Evolutionary conservation across 208 protist species (phyloP).

Genomic region (Crithidia fasciculata): DNA sequence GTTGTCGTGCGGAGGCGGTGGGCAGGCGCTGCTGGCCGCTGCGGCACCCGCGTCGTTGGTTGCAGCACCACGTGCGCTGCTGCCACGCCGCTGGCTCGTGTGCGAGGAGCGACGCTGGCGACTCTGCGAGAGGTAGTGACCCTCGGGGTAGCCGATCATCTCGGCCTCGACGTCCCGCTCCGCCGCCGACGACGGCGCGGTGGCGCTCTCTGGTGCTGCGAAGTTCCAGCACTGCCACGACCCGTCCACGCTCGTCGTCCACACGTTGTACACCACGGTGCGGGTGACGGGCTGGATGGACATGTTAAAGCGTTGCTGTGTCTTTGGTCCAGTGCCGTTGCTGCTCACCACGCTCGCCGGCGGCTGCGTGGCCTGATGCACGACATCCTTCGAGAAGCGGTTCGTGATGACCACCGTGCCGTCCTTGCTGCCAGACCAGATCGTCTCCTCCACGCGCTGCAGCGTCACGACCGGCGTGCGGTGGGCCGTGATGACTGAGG

Average conservation of each 20-base stretch:
- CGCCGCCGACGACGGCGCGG: constrained; percentile 6
- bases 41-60: neutral
- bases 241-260: constrained; percentile 45
- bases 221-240: constrained; percentile 59
- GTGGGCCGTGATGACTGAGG: constrained; percentile 50
- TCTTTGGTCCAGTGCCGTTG: neutral
- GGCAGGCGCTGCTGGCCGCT: neutral
- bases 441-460: constrained; percentile 50
- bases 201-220: constrained; percentile 29
- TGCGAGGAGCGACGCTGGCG: constrained; percentile 29
- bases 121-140: constrained; percentile 20
- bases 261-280: constrained; percentile 50
- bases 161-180: neutral
- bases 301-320: constrained; percentile 30
- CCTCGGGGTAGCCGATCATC: neutral
- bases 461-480: constrained; percentile 55
- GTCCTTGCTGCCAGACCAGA: constrained; percentile 81
- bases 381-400: constrained; percentile 48
- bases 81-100: constrained; percentile 6
- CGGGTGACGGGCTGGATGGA: constrained; percentile 44
- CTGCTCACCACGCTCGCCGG: constrained; percentile 9
- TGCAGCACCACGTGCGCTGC: neutral
- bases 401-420: constrained; percentile 59
- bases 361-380: constrained; percentile 45
- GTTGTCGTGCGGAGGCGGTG: neutral